Conservation (phyloP, 2,329 filamentous ascomycete species). For the Ilyonectria destructans region DNA sequence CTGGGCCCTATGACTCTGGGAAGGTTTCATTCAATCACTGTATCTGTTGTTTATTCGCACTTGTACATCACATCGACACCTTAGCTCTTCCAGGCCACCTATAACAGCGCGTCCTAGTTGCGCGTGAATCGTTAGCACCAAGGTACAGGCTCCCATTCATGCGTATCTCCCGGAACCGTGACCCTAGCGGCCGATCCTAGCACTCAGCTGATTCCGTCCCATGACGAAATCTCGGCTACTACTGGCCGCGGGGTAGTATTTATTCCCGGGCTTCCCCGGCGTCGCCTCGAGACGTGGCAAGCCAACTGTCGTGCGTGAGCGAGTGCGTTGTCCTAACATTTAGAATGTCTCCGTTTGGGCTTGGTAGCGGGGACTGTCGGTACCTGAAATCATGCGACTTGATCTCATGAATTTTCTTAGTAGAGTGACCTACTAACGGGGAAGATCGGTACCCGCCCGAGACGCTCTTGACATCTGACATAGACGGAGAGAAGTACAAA, state of each 20-base stretch:
- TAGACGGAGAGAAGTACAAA: background rate
- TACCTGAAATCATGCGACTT: conserved; percentile 5
- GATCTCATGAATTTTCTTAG: background rate
- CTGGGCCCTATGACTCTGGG: too few relatives aligned
- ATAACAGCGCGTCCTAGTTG: too few relatives aligned
- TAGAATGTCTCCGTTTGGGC: background rate
- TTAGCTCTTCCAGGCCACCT: too few relatives aligned
- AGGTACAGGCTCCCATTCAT: too few relatives aligned
- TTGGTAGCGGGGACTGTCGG: background rate
- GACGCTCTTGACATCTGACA: background rate
- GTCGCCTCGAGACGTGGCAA: background rate
- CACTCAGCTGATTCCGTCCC: too few relatives aligned
- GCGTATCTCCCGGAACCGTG: too few relatives aligned
- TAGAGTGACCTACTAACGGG: conserved; percentile 18
- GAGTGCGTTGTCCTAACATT: background rate
- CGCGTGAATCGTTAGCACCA: too few relatives aligned
- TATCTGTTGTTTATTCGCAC: too few relatives aligned
- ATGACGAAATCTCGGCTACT: too few relatives aligned
- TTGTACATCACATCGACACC: too few relatives aligned
- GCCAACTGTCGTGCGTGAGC: background rate
- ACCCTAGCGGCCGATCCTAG: too few relatives aligned
- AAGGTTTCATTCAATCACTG: too few relatives aligned
- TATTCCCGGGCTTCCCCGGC: background rate
- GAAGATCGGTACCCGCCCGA: conserved; percentile 37
- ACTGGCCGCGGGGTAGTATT: background rate